Evolutionary conservation across 306 rosid genomes (phyloP).

Genomic region (Trichosanthes cucumerina): DNA sequence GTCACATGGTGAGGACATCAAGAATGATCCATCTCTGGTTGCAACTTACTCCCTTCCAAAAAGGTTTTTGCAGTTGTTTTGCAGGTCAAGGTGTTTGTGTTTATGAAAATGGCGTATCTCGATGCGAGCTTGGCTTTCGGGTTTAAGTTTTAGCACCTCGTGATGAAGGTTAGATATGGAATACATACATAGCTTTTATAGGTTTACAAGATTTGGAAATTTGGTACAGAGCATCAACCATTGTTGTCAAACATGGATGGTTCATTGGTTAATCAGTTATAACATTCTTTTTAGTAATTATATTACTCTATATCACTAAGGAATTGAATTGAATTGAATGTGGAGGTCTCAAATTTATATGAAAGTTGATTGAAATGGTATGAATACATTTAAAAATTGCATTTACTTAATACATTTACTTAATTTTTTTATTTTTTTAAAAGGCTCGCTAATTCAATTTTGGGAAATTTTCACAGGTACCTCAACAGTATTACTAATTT

Average conservation of each 20-base stretch:
- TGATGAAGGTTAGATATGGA: neutral
- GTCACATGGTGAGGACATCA: constrained; percentile 50
- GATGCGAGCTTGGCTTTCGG: neutral
- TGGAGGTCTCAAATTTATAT: neutral
- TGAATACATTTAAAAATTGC: neutral
- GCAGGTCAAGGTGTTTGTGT: constrained; percentile 40
- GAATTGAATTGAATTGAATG: neutral
- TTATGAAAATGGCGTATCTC: neutral
- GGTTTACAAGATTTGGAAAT: neutral
- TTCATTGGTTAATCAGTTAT: neutral
- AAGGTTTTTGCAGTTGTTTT: constrained; percentile 35
- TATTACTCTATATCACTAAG: neutral
- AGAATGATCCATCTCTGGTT: constrained; percentile 39
- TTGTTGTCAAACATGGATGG: neutral
- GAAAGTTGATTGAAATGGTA: neutral
- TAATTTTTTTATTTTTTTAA: no score
- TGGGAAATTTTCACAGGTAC: no score
- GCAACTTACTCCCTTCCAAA: constrained; percentile 65
- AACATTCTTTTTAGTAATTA: neutral
- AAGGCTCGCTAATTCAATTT: neutral
- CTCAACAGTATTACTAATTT: neutral
- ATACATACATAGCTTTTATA: neutral
- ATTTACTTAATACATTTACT: no score
- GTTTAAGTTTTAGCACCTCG: neutral
- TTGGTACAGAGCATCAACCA: neutral